Percentiles rank a stretch among this genome's conserved stretches.
Conservation (phyloP, 257 asterid species). For the Jacaranda mimosifolia region DNA sequence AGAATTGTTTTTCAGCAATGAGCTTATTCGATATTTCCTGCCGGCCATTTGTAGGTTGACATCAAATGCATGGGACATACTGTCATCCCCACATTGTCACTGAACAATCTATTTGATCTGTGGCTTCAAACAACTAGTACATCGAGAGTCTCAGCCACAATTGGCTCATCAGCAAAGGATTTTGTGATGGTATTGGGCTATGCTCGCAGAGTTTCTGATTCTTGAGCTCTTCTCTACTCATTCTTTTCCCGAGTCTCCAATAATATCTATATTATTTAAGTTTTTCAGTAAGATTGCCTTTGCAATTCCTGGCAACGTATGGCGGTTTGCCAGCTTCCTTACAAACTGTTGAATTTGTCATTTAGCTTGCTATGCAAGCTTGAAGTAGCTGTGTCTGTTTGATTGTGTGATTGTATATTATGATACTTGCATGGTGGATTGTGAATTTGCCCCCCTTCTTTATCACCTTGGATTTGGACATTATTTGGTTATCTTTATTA, state of each 20-base stretch:
- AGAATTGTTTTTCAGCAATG: not conserved
- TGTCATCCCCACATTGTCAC: conserved; percentile 52
- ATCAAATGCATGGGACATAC: conserved; percentile 70
- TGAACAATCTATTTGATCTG: conserved; percentile 54
- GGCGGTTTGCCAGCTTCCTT: not conserved
- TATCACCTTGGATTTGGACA: not conserved
- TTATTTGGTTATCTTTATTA: not conserved
- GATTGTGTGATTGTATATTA: not conserved
- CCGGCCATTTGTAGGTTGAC: conserved; percentile 56
- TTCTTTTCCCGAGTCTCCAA: not conserved
- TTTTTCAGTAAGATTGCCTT: conserved; percentile 1
- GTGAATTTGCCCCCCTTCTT: not conserved
- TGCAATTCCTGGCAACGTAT: not conserved
- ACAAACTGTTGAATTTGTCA: not conserved
- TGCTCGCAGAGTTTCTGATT: conserved; percentile 48
- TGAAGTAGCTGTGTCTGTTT: not conserved
- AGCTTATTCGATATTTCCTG: conserved; percentile 18
- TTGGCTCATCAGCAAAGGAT: conserved; percentile 76
- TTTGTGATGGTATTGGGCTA: conserved; percentile 76
- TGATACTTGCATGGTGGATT: conserved; percentile 13
- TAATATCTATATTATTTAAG: conserved; percentile 2
- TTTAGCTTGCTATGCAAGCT: conserved; percentile 21
- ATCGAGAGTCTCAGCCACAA: conserved; percentile 51
- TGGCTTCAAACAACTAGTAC: conserved; percentile 62
- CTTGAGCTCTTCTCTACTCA: conserved; percentile 38